Percentiles rank a stretch among this genome's conserved stretches.
These are phyloP conservation scores for Apophysomyces trapeziformis DNA, from an alignment of 371 early-diverging fungal genomes.

Conservation along the genomic window DNA sequence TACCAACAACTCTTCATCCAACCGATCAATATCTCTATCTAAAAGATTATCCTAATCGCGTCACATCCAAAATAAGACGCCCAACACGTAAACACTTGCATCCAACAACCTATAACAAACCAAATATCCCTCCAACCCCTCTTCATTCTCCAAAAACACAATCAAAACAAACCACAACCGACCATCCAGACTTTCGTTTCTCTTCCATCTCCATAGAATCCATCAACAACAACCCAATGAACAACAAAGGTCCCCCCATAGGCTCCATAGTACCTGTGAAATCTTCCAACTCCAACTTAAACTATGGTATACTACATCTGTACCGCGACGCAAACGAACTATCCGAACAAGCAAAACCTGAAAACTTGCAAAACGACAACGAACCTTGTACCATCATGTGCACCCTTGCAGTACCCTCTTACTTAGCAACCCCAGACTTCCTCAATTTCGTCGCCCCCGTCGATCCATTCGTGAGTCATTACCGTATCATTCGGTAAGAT, in stretches of 20 bases:
- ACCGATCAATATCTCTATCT: background rate
- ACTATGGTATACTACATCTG: constrained; percentile 74
- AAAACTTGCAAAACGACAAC: constrained; percentile 24
- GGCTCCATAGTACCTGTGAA: constrained; percentile 13
- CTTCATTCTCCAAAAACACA: constrained; percentile 18
- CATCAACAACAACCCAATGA: constrained; percentile 25
- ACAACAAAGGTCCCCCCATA: constrained; percentile 23
- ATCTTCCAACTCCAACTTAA: background rate
- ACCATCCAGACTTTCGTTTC: constrained; percentile 39
- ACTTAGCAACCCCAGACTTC: constrained; percentile 87
- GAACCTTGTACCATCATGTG: constrained; percentile 61
- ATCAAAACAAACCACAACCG: constrained; percentile 14
- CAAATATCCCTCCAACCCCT: constrained; percentile 34
- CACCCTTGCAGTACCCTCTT: constrained; percentile 87
- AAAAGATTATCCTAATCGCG: constrained; percentile 9
- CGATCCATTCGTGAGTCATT: constrained; percentile 59
- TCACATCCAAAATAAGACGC: constrained; percentile 17
- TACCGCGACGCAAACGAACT: constrained; percentile 60
- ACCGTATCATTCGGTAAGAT: constrained; percentile 70
- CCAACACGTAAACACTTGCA: constrained; percentile 13
- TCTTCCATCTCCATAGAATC: constrained; percentile 29
- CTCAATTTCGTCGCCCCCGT: constrained; percentile 76
- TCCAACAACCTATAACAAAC: constrained; percentile 3
- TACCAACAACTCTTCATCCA: constrained; percentile 14
- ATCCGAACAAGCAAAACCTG: constrained; percentile 31